Conservation (phyloP, 2,329 filamentous ascomycete genomes). For the Alternaria solani region DNA sequence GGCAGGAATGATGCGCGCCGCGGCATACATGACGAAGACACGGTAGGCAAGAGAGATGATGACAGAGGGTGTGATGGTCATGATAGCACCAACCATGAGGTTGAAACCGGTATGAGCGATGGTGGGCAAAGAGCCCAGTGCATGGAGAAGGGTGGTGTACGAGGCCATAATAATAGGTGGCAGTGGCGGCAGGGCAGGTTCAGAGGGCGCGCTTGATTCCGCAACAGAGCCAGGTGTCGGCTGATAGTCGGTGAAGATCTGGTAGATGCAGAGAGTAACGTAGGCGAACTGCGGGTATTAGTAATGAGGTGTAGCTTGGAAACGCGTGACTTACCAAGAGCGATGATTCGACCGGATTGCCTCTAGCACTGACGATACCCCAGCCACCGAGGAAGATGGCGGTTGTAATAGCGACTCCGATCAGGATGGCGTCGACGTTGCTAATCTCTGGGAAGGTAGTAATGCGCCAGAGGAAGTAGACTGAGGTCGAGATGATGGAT, state of each 20-base stretch:
- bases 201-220: slow-evolving; percentile 61
- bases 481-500: slow-evolving; percentile 88
- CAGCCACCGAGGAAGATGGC: slow-evolving; percentile 92
- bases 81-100: slow-evolving; percentile 89
- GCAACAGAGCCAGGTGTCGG: slow-evolving; percentile 71
- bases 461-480: slow-evolving; percentile 96
- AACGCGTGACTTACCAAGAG: slow-evolving; percentile 63
- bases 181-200: slow-evolving; percentile 93
- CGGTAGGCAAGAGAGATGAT: slow-evolving; percentile 95
- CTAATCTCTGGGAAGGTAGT: slow-evolving; percentile 92
- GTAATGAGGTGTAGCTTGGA: background rate
- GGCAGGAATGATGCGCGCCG: slow-evolving; percentile 93
- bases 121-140: slow-evolving; percentile 81
- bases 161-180: slow-evolving; percentile 98
- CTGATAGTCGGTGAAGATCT: slow-evolving; percentile 98
- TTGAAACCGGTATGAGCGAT: slow-evolving; percentile 84
- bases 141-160: slow-evolving; percentile 88
- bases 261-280: slow-evolving; percentile 97
- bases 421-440: slow-evolving; percentile 90
- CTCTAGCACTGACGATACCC: slow-evolving; percentile 91
- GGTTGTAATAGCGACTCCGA: slow-evolving; percentile 90
- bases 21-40: slow-evolving; percentile 93
- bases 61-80: slow-evolving; percentile 94
- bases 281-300: slow-evolving; percentile 75
- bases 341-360: slow-evolving; percentile 94